Evolutionary conservation across 225 moss, liverwort and hornwort species (phyloP), one percentile per base, ranked within the genome.

Genomic region (Pseudoscleropodium purum): DNA sequence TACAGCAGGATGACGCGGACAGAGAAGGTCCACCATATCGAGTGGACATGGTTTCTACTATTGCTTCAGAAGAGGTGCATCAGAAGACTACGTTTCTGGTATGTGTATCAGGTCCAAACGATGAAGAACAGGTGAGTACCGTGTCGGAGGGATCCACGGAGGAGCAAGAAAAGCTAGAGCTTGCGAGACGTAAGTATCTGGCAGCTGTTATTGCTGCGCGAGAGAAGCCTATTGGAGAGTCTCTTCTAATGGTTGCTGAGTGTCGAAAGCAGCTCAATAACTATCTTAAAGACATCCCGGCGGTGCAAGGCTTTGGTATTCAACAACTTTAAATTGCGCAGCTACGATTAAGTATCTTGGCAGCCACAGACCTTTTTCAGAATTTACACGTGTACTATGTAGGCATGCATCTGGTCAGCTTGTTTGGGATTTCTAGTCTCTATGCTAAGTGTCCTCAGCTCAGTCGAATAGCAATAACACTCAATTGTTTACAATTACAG

Each of bases 31-130:
- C 94, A 91, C 94, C 94, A 56, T 95, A 95, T 85, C 93, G 94
- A 89, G 94, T 95, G 66, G 93, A 95, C 67, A 95, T 95, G 93
- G 94, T 95, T 90, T 95, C 94, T 75, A 95, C 94, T 39, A 95
- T 92, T 88, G 93, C 94, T 43, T 92, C 93, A 63, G 93, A 95
- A 92, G 94, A 95, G 81, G 93, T 95, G 81, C 89, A 95, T 76
- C 93, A 93, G 91, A 93, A 92, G 84, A 95, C 93, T 18, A 94
- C 94, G 12, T 94, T 94, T 90, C 85, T 95, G 91, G 94, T 95
- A 49, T 93, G 94, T 86, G 94, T 95, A 63, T 95, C 94, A 74
- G 94, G 94, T 81, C 93, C 93, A 82, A 95, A 92, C 86, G 94
- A 95, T 78, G 94, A 95, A 86, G 94, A 95, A 74, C 94, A 93